Conservation (phyloP, 2,329 filamentous ascomycete genomes). For the Pseudogymnoascus sp. region DNA sequence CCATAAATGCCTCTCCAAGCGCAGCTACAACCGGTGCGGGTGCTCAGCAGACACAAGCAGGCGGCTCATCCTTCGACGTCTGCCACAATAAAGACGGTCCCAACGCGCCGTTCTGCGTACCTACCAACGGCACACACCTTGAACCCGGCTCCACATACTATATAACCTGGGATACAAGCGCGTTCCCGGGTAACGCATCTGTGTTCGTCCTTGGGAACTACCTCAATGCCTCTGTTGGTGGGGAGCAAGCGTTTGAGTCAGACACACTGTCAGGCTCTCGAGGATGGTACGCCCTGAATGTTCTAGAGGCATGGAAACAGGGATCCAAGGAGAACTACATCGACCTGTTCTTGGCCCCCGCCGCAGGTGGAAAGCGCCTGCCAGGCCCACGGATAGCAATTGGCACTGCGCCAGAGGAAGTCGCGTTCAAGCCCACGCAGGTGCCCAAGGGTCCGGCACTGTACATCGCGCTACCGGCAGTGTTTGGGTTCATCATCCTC, state of each 20-base stretch:
- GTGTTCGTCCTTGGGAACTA: slow-evolving; percentile 25
- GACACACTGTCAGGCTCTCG: slow-evolving; percentile 8
- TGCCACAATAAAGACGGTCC: slow-evolving; percentile 24
- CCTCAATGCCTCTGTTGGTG: slow-evolving; percentile 21
- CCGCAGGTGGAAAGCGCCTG: neutral
- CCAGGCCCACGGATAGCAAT: slow-evolving; percentile 1
- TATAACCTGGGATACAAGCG: slow-evolving; percentile 26
- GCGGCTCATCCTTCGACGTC: slow-evolving; percentile 23
- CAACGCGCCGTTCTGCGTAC: slow-evolving; percentile 26
- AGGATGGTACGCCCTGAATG: neutral
- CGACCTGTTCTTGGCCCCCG: neutral
- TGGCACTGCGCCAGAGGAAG: neutral
- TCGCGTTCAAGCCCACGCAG: slow-evolving; percentile 9
- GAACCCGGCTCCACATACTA: slow-evolving; percentile 26
- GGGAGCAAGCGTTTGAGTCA: slow-evolving; percentile 24
- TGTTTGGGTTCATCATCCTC: slow-evolving; percentile 22
- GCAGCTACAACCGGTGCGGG: slow-evolving; percentile 15
- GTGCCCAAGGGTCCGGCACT: slow-evolving; percentile 20
- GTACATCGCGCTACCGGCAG: slow-evolving; percentile 25
- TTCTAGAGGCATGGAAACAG: neutral
- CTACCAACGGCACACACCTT: slow-evolving; percentile 23
- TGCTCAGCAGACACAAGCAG: slow-evolving; percentile 14
- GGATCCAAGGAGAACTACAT: neutral
- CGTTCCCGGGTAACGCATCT: slow-evolving; percentile 20
- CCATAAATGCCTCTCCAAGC: slow-evolving; percentile 11